Evolutionary conservation across 176 grass and related monocot genomes (phyloP).

Genomic region (Avena atlantica): DNA sequence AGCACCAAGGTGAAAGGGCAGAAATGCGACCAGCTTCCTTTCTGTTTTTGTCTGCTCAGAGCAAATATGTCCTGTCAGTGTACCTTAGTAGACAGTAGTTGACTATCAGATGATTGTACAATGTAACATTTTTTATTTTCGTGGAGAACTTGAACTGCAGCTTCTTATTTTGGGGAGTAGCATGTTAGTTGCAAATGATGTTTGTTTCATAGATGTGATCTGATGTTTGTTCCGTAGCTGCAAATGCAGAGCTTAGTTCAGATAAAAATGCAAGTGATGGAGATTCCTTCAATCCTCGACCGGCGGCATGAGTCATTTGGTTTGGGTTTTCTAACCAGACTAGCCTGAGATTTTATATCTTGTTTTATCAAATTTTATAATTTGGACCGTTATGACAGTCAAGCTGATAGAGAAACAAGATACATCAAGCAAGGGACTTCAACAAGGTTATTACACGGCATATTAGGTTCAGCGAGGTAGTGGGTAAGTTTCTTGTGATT

Average conservation of each 20-base stretch:
- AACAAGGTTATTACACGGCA: too few species aligned
- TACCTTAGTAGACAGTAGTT: constrained; percentile 3
- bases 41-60: not conserved
- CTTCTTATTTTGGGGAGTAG: not conserved
- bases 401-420: too few species aligned
- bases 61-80: not conserved
- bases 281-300: too few species aligned
- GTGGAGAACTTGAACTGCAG: not conserved
- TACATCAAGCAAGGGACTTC: too few species aligned
- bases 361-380: too few species aligned
- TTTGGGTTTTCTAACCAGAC: too few species aligned
- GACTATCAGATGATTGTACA: constrained; percentile 19
- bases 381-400: too few species aligned
- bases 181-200: not conserved
- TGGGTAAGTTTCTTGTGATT: too few species aligned
- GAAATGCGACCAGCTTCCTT: not conserved
- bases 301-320: too few species aligned
- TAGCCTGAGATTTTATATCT: too few species aligned
- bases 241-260: not conserved
- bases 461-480: too few species aligned
- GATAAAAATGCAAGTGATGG: too few species aligned
- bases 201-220: not conserved
- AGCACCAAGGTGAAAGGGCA: constrained; percentile 26
- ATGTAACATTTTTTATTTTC: constrained; percentile 36
- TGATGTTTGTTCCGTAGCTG: not conserved